phyloP scores from a whole-genome alignment of 805 yeast species.

The Candida namnaoensis region DNA sequence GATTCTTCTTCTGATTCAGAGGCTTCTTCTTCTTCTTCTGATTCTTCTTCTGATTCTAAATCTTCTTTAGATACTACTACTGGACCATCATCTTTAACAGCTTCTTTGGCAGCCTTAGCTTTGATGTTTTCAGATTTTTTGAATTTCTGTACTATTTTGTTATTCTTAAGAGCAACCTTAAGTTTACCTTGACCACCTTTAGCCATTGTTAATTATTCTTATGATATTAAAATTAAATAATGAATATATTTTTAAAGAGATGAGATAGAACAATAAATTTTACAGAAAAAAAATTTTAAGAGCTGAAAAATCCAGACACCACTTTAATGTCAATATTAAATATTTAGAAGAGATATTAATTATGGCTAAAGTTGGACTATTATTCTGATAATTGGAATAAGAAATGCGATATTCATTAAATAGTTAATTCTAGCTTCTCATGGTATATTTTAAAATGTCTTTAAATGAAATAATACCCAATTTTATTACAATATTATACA shows the following conservation, averaged over 20 bases:
- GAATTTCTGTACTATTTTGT: neutral
- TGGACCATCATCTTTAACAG: conserved; percentile 18
- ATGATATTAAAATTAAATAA: no score
- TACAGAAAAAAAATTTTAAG: neutral
- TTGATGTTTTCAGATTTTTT: conserved; percentile 1
- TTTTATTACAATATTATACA: no score
- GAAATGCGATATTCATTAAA: no score
- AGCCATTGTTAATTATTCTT: neutral
- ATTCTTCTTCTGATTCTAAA: conserved; percentile 12
- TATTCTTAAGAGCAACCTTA: conserved; percentile 13
- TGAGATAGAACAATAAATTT: neutral
- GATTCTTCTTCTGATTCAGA: conserved; percentile 1
- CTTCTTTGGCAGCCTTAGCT: conserved; percentile 11
- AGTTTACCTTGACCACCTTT: conserved; percentile 15
- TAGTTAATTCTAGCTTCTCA: no score
- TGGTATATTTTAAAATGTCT: no score
- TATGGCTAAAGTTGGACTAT: no score
- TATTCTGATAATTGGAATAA: no score
- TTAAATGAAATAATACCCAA: no score
- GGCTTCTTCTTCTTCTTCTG: conserved; percentile 9
- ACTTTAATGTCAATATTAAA: no score
- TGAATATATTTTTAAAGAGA: neutral
- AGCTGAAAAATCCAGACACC: neutral
- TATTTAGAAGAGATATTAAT: no score
- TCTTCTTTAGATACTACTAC: conserved; percentile 23